phyloP scores from a whole-genome alignment of 1,284 basidiomycete species.

The Boletus semigastroideus region DNA sequence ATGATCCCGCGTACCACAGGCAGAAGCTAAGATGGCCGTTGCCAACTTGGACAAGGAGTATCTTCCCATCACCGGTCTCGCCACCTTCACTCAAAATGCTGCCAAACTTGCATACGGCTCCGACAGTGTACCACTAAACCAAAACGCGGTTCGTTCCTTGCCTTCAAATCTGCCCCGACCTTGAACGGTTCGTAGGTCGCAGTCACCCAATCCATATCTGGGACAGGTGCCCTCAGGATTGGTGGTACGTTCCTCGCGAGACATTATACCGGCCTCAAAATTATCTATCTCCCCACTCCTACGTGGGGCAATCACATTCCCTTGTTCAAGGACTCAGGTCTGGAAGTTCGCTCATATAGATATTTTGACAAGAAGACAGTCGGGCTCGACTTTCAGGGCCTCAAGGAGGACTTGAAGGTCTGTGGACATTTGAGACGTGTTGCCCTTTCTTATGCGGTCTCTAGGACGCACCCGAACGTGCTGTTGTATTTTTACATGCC shows the following conservation, averaged over 20 bases:
- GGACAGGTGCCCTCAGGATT: slow-evolving; percentile 96
- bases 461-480: slow-evolving; percentile 73
- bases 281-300: slow-evolving; percentile 91
- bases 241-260: slow-evolving; percentile 92
- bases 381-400: slow-evolving; percentile 89
- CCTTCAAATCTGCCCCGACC: not conserved
- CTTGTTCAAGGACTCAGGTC: slow-evolving; percentile 85
- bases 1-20: slow-evolving; percentile 43
- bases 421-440: slow-evolving; percentile 19
- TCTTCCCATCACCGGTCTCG: slow-evolving; percentile 91
- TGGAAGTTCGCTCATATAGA: slow-evolving; percentile 90
- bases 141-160: slow-evolving; percentile 62
- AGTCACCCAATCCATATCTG: slow-evolving; percentile 95
- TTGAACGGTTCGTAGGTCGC: slow-evolving; percentile 63
- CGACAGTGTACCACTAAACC: slow-evolving; percentile 73
- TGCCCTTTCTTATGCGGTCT: slow-evolving; percentile 2
- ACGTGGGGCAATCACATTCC: slow-evolving; percentile 98
- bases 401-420: slow-evolving; percentile 85
- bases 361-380: slow-evolving; percentile 97
- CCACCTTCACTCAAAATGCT: slow-evolving; percentile 87
- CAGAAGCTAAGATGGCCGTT: slow-evolving; percentile 74
- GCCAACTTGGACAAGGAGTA: slow-evolving; percentile 94
- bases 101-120: slow-evolving; percentile 91
- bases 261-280: slow-evolving; percentile 87
- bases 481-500: slow-evolving; percentile 86